Percentiles rank a stretch among this genome's conserved stretches.
Evolutionary conservation across 345 rosid species (phyloP).

Genomic region (Aurinia saxatilis): DNA sequence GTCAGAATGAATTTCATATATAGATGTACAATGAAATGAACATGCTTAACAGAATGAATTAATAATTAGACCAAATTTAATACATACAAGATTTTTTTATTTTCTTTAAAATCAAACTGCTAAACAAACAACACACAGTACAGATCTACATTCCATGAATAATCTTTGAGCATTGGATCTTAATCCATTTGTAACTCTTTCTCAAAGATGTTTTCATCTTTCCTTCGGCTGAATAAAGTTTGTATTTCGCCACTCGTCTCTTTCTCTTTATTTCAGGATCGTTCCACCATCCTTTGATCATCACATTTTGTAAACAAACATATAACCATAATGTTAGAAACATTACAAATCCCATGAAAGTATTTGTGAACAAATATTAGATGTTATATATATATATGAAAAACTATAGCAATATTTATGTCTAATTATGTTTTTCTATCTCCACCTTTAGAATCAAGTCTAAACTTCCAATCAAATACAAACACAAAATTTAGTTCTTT

Average conservation of each 20-base stretch:
- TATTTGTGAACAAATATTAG: too few species aligned
- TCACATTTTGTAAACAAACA: neutral
- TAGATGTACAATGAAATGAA: neutral
- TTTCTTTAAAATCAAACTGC: neutral
- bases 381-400: too few species aligned
- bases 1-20: neutral
- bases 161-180: constrained; percentile 35
- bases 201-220: constrained; percentile 37
- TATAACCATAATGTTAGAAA: neutral
- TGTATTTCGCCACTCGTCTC: constrained; percentile 44
- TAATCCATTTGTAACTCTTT: constrained; percentile 50
- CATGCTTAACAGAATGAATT: neutral
- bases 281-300: constrained; percentile 33
- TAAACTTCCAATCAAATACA: neutral
- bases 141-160: constrained; percentile 23
- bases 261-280: constrained; percentile 40
- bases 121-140: neutral
- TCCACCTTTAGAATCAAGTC: neutral
- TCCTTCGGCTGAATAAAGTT: constrained; percentile 43
- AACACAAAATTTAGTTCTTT: neutral
- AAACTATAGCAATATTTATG: neutral
- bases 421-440: neutral
- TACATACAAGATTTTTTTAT: neutral
- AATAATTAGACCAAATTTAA: neutral
- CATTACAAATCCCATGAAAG: neutral